A percentile compares a stretch with the other conserved stretches of the same genome.
These are phyloP conservation scores for Aureobasidium sp. DNA, from an alignment of 2,329 filamentous ascomycete species.

Conservation along the genomic window DNA sequence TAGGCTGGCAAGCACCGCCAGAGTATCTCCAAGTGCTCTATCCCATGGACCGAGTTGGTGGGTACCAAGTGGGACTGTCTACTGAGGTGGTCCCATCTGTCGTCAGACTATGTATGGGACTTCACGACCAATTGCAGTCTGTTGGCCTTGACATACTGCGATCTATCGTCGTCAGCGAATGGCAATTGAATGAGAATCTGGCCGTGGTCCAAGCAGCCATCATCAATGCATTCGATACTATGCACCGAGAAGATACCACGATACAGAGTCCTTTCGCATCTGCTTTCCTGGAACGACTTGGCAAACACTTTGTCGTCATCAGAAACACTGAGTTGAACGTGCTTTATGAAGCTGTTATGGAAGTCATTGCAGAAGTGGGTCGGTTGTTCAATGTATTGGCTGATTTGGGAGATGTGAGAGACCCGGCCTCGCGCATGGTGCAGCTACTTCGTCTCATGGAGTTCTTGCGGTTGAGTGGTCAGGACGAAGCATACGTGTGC, in stretches of 20 bases:
- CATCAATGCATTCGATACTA: conserved; percentile 82
- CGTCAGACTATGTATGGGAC: conserved; percentile 87
- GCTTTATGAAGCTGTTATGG: conserved; percentile 67
- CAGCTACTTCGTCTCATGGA: conserved; percentile 90
- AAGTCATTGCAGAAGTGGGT: conserved; percentile 76
- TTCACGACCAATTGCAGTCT: conserved; percentile 81
- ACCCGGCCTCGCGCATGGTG: conserved; percentile 73
- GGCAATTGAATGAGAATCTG: conserved; percentile 89
- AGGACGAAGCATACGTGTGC: conserved; percentile 91
- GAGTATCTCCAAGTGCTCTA: conserved; percentile 70
- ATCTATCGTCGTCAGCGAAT: conserved; percentile 98
- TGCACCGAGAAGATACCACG: conserved; percentile 59
- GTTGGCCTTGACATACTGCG: conserved; percentile 91
- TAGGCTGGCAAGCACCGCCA: conserved; percentile 84
- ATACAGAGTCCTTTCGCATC: conserved; percentile 6
- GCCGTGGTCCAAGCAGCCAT: conserved; percentile 91
- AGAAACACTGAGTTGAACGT: conserved; percentile 61
- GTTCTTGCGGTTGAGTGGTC: conserved; percentile 92
- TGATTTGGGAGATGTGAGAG: conserved; percentile 61
- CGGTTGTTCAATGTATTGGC: conserved; percentile 86
- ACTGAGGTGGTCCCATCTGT: conserved; percentile 85
- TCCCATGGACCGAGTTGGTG: conserved; percentile 76
- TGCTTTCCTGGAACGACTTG: conserved; percentile 70
- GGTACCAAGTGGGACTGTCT: conserved; percentile 97
- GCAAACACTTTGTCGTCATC: conserved; percentile 70